Conservation (phyloP, 371 early-diverging fungal species). For the Fennellomyces sp. region DNA sequence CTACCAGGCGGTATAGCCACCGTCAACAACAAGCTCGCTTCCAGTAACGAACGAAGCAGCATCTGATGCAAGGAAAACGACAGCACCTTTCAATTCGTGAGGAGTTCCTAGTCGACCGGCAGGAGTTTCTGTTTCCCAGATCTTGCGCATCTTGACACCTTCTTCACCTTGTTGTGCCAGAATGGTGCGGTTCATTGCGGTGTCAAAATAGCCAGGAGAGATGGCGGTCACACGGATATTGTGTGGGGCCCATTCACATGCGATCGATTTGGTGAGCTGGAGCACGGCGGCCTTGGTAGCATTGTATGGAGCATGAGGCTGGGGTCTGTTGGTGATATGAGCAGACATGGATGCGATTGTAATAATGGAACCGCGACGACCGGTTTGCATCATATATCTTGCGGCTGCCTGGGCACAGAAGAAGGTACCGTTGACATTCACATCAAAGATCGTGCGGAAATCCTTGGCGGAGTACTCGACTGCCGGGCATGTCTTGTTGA, state of each 20-base stretch:
- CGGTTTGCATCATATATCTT: slow-evolving; percentile 25
- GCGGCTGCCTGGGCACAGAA: slow-evolving; percentile 41
- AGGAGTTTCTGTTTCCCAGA: slow-evolving; percentile 38
- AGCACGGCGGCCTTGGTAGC: slow-evolving; percentile 49
- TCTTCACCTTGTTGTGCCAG: slow-evolving; percentile 36
- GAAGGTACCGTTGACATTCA: slow-evolving; percentile 37
- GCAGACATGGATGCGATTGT: slow-evolving; percentile 19
- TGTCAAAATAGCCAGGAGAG: slow-evolving; percentile 48
- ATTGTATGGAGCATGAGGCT: slow-evolving; percentile 44
- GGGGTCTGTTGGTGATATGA: slow-evolving; percentile 41
- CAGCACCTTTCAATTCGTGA: slow-evolving; percentile 42
- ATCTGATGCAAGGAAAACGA: slow-evolving; percentile 39
- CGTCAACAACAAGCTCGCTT: slow-evolving; percentile 41
- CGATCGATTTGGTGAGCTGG: slow-evolving; percentile 46
- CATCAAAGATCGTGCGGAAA: slow-evolving; percentile 33
- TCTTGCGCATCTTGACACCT: slow-evolving; percentile 27
- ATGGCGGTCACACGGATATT: slow-evolving; percentile 43
- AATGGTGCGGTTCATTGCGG: slow-evolving; percentile 33
- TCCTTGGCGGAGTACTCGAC: slow-evolving; percentile 25
- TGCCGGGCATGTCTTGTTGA: slow-evolving; percentile 25
- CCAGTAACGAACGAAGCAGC: slow-evolving; percentile 41
- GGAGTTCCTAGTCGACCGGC: slow-evolving; percentile 39
- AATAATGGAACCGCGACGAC: slow-evolving; percentile 24
- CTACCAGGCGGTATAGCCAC: slow-evolving; percentile 45
- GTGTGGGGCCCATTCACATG: slow-evolving; percentile 48